Percentiles rank a stretch among this genome's conserved stretches.
These are phyloP conservation scores for Phialophora tarda DNA, from an alignment of 2,329 filamentous ascomycete species.

Conservation along the genomic window DNA sequence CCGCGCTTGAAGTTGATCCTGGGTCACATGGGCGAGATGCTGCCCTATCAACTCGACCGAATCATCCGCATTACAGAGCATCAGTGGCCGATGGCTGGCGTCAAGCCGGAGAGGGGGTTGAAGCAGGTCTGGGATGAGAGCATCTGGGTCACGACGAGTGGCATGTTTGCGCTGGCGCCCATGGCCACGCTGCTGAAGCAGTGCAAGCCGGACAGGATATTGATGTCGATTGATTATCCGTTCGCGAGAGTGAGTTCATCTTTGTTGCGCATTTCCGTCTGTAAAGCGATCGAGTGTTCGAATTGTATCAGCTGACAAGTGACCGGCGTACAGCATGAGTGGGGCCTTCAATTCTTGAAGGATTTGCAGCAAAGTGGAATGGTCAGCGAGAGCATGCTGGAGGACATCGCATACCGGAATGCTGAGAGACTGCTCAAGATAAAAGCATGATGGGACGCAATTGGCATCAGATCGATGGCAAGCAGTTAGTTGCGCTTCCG, in stretches of 20 bases:
- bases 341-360: slow-evolving; percentile 55
- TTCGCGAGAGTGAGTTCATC: slow-evolving; percentile 46
- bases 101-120: slow-evolving; percentile 58
- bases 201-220: slow-evolving; percentile 52
- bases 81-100: slow-evolving; percentile 50
- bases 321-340: slow-evolving; percentile 49
- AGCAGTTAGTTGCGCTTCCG: neutral
- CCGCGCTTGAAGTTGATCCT: slow-evolving; percentile 61
- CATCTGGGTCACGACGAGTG: slow-evolving; percentile 63
- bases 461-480: neutral
- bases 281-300: neutral
- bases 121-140: slow-evolving; percentile 61
- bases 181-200: slow-evolving; percentile 49
- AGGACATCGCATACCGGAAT: slow-evolving; percentile 57
- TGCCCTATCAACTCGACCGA: slow-evolving; percentile 62
- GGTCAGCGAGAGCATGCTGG: slow-evolving; percentile 55
- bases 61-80: slow-evolving; percentile 20
- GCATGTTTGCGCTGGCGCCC: slow-evolving; percentile 57
- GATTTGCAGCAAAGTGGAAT: slow-evolving; percentile 58
- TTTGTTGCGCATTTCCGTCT: neutral
- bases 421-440: slow-evolving; percentile 53
- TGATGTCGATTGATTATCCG: slow-evolving; percentile 65
- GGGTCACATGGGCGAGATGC: slow-evolving; percentile 59
- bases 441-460: neutral
- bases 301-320: slow-evolving; percentile 58